phyloP scores from a whole-genome alignment of 2,329 filamentous ascomycete genomes.

The Grosmannia clavigera region DNA sequence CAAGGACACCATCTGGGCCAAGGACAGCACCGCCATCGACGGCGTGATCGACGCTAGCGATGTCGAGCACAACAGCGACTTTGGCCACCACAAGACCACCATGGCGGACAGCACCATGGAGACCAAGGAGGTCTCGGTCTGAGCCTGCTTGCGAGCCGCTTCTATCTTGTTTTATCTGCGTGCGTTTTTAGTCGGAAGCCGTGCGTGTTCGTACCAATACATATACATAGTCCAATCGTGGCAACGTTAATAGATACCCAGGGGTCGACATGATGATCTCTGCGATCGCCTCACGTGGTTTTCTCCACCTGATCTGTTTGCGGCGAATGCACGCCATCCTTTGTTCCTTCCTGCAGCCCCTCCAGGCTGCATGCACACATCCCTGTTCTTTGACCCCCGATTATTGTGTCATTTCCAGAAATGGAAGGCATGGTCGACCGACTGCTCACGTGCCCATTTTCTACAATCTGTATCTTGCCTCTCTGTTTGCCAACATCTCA shows the following conservation, averaged over 20 bases:
- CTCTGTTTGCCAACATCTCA: not conserved
- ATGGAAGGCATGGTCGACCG: too few relatives aligned
- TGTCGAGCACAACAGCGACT: not conserved
- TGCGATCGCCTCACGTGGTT: too few relatives aligned
- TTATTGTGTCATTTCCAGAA: too few relatives aligned
- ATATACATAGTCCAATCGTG: too few relatives aligned
- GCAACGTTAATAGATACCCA: too few relatives aligned
- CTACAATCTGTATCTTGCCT: not conserved
- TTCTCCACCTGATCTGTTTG: too few relatives aligned
- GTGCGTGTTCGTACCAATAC: not conserved
- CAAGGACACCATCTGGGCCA: conserved; percentile 24
- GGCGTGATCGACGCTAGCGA: conserved; percentile 13
- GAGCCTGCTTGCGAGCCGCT: not conserved
- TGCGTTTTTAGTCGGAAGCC: not conserved
- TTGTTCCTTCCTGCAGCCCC: too few relatives aligned
- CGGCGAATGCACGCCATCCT: too few relatives aligned
- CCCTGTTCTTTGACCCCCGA: too few relatives aligned
- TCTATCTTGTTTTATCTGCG: not conserved
- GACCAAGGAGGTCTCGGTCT: not conserved
- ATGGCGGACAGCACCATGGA: not conserved
- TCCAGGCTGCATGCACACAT: too few relatives aligned
- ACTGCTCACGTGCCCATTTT: too few relatives aligned
- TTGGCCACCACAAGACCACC: conserved; percentile 3
- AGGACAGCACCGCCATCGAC: conserved; percentile 13
- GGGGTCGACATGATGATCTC: too few relatives aligned